Evolutionary conservation across 495 filamentous ascomycete species (phyloP).

Genomic region (Penicillium nucicola): DNA sequence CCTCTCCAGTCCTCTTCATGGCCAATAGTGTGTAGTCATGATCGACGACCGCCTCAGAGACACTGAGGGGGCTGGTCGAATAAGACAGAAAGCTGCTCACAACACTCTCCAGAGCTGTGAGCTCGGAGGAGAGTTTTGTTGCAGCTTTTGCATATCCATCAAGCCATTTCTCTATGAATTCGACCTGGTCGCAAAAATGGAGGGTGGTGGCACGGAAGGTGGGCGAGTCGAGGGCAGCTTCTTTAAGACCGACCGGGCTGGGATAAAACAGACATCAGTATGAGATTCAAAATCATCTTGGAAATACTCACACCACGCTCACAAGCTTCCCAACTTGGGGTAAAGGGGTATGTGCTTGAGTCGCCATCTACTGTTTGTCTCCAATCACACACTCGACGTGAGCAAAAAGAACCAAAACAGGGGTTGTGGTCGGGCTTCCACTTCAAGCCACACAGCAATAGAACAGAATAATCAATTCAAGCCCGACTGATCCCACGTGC

Average conservation of each 20-base stretch:
- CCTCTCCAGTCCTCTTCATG: slow-evolving; percentile 78
- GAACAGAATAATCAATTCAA: neutral
- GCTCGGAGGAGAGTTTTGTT: slow-evolving; percentile 71
- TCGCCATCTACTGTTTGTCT: slow-evolving; percentile 47
- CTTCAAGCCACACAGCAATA: neutral
- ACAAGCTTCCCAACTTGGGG: slow-evolving; percentile 53
- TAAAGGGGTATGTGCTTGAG: slow-evolving; percentile 39
- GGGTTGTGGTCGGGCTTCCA: slow-evolving; percentile 1
- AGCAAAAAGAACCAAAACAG: slow-evolving; percentile 12
- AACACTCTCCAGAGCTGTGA: slow-evolving; percentile 62
- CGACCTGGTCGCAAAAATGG: slow-evolving; percentile 91
- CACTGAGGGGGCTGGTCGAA: slow-evolving; percentile 63
- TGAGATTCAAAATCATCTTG: neutral
- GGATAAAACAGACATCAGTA: slow-evolving; percentile 11
- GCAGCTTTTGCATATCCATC: slow-evolving; percentile 79
- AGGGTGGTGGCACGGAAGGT: slow-evolving; percentile 86
- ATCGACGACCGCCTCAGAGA: slow-evolving; percentile 80
- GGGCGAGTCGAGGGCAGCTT: slow-evolving; percentile 93
- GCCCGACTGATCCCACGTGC: slow-evolving; percentile 14
- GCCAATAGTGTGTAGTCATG: slow-evolving; percentile 92
- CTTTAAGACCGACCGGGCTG: slow-evolving; percentile 85
- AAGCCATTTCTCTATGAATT: slow-evolving; percentile 89
- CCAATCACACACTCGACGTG: slow-evolving; percentile 37
- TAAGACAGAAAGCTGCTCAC: slow-evolving; percentile 73
- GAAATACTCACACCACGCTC: slow-evolving; percentile 49